A percentile compares a stretch with the other conserved stretches of the same genome.
These are phyloP conservation scores for Conringia planisiliqua DNA, from an alignment of 345 rosid genomes.

Conservation along the genomic window DNA sequence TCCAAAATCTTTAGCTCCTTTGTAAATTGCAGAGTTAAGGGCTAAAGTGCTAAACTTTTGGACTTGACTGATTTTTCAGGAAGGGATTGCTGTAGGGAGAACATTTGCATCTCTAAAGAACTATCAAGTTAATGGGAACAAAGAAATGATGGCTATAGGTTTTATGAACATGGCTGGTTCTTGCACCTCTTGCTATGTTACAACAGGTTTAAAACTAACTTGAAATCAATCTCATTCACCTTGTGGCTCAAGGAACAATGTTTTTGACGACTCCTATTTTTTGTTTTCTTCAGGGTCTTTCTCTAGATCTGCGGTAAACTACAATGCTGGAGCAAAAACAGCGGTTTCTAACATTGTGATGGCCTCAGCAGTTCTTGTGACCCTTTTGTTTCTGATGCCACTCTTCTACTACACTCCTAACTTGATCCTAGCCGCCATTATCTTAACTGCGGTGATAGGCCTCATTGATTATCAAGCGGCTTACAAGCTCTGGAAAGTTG, in stretches of 20 bases:
- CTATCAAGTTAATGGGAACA: conserved; percentile 94
- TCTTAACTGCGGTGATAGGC: conserved; percentile 88
- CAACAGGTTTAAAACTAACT: conserved; percentile 52
- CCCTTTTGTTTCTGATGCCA: conserved; percentile 91
- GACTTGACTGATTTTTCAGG: conserved; percentile 43
- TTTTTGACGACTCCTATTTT: neutral
- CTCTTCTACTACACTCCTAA: conserved; percentile 90
- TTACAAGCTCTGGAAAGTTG: conserved; percentile 72
- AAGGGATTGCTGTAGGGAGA: conserved; percentile 99
- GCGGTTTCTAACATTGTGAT: conserved; percentile 79
- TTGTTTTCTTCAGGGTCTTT: conserved; percentile 64
- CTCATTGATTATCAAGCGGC: conserved; percentile 80
- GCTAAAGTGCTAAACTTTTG: neutral
- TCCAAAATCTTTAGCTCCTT: neutral
- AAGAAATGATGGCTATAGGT: conserved; percentile 99
- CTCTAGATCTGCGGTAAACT: conserved; percentile 90
- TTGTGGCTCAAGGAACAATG: neutral
- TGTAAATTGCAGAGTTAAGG: neutral
- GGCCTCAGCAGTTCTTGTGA: conserved; percentile 84
- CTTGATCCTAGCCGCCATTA: conserved; percentile 82
- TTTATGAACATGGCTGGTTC: conserved; percentile 95
- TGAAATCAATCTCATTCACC: neutral
- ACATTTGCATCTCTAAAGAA: conserved; percentile 83
- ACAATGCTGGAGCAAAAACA: conserved; percentile 89
- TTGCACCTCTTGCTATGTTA: conserved; percentile 87